Conservation (phyloP, 2,329 filamentous ascomycete genomes). For the Teratosphaeria nubilosa region DNA sequence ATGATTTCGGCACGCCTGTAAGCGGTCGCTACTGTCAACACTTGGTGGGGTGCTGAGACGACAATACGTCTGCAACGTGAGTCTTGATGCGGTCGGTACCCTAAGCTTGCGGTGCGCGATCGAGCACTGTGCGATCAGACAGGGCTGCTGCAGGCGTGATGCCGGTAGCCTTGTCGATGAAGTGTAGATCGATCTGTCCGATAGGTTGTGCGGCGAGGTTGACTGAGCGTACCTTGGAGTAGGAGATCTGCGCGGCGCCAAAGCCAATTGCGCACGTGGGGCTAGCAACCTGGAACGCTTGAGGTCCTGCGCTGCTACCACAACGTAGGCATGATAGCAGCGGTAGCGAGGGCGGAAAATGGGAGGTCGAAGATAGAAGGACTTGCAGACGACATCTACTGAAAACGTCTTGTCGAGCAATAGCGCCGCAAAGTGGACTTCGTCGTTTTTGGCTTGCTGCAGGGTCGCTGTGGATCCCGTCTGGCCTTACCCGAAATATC, state of each 20-base stretch:
- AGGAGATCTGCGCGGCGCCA: background rate
- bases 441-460: background rate
- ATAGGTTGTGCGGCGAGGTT: background rate
- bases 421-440: background rate
- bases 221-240: background rate
- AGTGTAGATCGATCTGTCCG: background rate
- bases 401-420: background rate
- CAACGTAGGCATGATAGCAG: background rate
- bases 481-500: background rate
- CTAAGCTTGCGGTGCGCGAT: background rate
- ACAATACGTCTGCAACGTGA: background rate
- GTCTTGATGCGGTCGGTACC: background rate
- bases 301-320: background rate
- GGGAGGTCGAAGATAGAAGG: background rate
- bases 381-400: background rate
- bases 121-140: background rate
- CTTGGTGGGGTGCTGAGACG: background rate
- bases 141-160: background rate
- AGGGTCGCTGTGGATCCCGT: background rate
- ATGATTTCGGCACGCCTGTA: background rate
- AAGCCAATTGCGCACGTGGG: background rate
- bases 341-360: background rate
- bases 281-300: background rate
- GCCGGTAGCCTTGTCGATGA: background rate
- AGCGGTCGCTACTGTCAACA: background rate